Conservation (phyloP, 2,329 filamentous ascomycete genomes). For the Xylaria sp. region DNA sequence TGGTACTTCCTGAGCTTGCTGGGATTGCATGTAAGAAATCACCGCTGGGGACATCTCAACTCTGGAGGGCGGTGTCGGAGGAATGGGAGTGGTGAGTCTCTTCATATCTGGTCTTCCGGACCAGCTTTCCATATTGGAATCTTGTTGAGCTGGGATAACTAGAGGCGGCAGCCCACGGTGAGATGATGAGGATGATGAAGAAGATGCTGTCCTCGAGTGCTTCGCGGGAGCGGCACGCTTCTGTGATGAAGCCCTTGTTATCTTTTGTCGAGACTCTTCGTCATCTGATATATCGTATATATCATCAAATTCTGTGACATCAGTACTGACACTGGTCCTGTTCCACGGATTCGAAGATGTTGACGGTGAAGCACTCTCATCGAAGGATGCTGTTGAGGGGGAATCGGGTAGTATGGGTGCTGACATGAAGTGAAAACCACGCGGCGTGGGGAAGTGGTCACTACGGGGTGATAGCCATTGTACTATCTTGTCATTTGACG, state of each 20-base stretch:
- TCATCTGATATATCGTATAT: slow-evolving; percentile 88
- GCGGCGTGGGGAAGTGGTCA: slow-evolving; percentile 78
- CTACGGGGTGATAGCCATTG: slow-evolving; percentile 70
- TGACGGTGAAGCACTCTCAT: slow-evolving; percentile 60
- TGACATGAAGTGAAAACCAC: slow-evolving; percentile 72
- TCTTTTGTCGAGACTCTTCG: slow-evolving; percentile 66
- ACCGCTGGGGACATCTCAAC: slow-evolving; percentile 81
- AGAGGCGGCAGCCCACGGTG: slow-evolving; percentile 60
- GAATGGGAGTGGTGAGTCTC: slow-evolving; percentile 67
- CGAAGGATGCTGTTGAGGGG: slow-evolving; percentile 65
- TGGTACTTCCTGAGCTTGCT: slow-evolving; percentile 74
- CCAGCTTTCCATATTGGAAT: slow-evolving; percentile 55
- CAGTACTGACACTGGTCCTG: slow-evolving; percentile 70
- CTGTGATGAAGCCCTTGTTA: slow-evolving; percentile 56
- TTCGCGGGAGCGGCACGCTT: slow-evolving; percentile 54
- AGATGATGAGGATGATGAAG: slow-evolving; percentile 53
- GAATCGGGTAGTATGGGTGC: slow-evolving; percentile 72
- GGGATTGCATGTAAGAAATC: slow-evolving; percentile 74
- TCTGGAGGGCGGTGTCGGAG: slow-evolving; percentile 72
- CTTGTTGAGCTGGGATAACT: slow-evolving; percentile 61
- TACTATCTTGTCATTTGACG: slow-evolving; percentile 62
- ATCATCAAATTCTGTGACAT: slow-evolving; percentile 82
- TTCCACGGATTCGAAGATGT: slow-evolving; percentile 72
- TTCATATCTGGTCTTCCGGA: slow-evolving; percentile 59
- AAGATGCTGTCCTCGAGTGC: slow-evolving; percentile 55